Evolutionary conservation across 192 early-diverging fungal species (phyloP).

Genomic region (Entomortierella parvispora): DNA sequence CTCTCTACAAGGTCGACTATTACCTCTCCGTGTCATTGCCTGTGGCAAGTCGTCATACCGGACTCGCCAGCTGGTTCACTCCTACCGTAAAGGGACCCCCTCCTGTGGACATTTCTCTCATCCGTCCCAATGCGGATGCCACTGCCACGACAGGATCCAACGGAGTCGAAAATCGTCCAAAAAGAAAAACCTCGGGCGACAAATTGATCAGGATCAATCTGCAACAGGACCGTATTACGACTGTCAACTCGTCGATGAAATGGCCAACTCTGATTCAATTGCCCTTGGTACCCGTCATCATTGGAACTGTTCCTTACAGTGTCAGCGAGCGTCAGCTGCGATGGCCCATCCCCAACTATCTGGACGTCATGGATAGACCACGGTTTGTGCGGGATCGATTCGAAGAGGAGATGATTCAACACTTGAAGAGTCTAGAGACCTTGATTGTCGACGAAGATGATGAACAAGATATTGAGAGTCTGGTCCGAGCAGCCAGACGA

Average conservation of each 20-base stretch:
- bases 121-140: constrained; percentile 6
- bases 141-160: not conserved
- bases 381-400: constrained; percentile 47
- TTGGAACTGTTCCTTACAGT: constrained; percentile 39
- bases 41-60: constrained; percentile 21
- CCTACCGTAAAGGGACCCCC: constrained; percentile 20
- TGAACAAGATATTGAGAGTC: constrained; percentile 33
- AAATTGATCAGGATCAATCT: constrained; percentile 35
- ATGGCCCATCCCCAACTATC: constrained; percentile 46
- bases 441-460: constrained; percentile 43
- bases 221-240: constrained; percentile 33
- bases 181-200: constrained; percentile 27
- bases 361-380: constrained; percentile 43
- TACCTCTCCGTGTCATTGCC: constrained; percentile 35
- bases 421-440: constrained; percentile 36
- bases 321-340: constrained; percentile 36
- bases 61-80: constrained; percentile 48
- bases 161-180: not conserved
- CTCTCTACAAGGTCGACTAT: constrained; percentile 43
- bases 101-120: constrained; percentile 42
- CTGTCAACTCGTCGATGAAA: constrained; percentile 33
- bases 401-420: constrained; percentile 53
- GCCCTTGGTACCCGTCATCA: constrained; percentile 33
- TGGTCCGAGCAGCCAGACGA: constrained; percentile 28
- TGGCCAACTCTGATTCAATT: constrained; percentile 46